Base-by-base conservation (phyloP, 306 rosid species). In the Sechiopsis laciniata region DNA sequence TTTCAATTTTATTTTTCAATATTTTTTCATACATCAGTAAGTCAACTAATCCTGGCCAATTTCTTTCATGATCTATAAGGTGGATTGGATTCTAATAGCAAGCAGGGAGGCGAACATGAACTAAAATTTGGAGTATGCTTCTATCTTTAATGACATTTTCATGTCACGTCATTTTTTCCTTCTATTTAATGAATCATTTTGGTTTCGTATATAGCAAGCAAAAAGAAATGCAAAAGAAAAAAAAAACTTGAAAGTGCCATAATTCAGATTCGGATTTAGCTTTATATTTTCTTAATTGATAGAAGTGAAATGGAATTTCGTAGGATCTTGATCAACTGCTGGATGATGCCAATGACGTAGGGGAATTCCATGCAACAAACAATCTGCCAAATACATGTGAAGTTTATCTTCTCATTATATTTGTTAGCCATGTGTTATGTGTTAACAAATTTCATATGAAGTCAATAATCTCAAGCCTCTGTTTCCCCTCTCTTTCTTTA, bases 311-410 rank as follows among this genome's bases (percentile, higher is more conserved):
- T 42, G 67, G 60, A 20, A 26, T 37, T 72, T 86, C 65, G 79
- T 78, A 95, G 99, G 99, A 77, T 78, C 92, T 89, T 78, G 97
- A 91, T 75, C 91, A 87, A 79, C 86, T 95, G 77, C 89, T 95
- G 82, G 92, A 85, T 83, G 96, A 87, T 84, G 83, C 88, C 35
- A 85, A 86, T 37, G 89, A 89, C 78, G 91, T 89, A 45, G 86
- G 77, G 72, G 91, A 82, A 84, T 79, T 88, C 82, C 85, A 84
- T 79, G 91, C 85, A 59, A 74, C 85, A 57, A 82, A 79, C 78
- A 86, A 78, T 63, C 90, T 95, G 80, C 68, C 89, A 3, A 75
- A 80, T 76, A 85, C 88, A 20, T 87, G 83, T 76, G 95, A 84
- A 72, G 97, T 88, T 82, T 89, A 80, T 83, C 88, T 94, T 78